Conservation (phyloP, 176 grass and related monocot species). For the Themeda triandra region DNA sequence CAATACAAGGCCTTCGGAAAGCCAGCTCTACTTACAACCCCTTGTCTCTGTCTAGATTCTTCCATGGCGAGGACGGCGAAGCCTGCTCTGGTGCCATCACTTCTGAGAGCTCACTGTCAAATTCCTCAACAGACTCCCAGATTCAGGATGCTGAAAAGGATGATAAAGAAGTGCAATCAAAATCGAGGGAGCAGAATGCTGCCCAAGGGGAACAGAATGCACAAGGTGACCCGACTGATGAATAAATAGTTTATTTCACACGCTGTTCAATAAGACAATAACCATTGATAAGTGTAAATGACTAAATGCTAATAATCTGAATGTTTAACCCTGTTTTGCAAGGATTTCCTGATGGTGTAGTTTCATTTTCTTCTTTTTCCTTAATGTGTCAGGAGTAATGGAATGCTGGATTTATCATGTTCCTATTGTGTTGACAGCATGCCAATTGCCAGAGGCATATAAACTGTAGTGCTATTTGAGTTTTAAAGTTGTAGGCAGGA, state of each 20-base stretch:
- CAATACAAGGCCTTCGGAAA: constrained; percentile 74
- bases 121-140: constrained; percentile 51
- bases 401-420: not conserved
- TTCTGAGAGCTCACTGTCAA: constrained; percentile 55
- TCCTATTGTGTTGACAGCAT: not conserved
- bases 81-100: constrained; percentile 73
- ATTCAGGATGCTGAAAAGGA: constrained; percentile 53
- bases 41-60: constrained; percentile 77
- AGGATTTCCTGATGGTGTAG: not conserved
- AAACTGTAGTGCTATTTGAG: not conserved
- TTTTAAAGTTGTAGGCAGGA: constrained; percentile 2
- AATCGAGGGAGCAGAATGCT: constrained; percentile 38
- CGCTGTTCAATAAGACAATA: constrained; percentile 12
- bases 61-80: constrained; percentile 66
- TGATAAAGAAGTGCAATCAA: constrained; percentile 54
- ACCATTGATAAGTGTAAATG: constrained; percentile 32
- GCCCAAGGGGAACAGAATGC: not conserved
- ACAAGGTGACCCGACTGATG: not conserved
- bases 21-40: constrained; percentile 92
- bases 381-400: not conserved
- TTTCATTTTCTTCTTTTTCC: not conserved
- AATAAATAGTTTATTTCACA: constrained; percentile 6
- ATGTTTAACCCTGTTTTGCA: not conserved
- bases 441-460: not conserved
- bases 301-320: constrained; percentile 24